phyloP scores from a whole-genome alignment of 805 yeast genomes.

The Yarrowia alimentaria region DNA sequence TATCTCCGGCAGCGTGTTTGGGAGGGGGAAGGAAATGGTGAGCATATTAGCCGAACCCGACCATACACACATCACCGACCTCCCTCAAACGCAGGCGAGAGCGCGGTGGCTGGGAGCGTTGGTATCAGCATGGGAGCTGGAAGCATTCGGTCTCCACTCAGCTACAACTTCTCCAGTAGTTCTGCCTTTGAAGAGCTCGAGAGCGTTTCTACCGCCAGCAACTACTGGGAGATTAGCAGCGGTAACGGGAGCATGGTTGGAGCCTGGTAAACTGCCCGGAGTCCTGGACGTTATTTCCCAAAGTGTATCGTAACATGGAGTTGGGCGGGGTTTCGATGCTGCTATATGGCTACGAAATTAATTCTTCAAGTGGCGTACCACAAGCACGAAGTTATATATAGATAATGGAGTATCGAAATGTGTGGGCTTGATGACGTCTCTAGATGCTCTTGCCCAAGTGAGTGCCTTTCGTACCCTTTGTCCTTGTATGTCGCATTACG shows the following conservation, averaged over 20 bases:
- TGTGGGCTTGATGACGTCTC: too few relatives aligned
- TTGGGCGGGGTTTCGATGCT: conserved; percentile 10
- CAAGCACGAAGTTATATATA: too few relatives aligned
- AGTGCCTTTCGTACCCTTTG: too few relatives aligned
- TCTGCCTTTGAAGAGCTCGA: conserved; percentile 25
- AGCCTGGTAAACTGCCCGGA: neutral
- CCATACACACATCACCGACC: conserved; percentile 18
- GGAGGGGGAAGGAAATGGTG: conserved; percentile 13
- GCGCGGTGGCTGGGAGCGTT: neutral
- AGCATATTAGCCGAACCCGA: conserved; percentile 23
- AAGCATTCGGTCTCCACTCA: conserved; percentile 22
- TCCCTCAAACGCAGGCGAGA: neutral
- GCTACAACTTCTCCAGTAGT: conserved; percentile 23
- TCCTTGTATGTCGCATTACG: too few relatives aligned
- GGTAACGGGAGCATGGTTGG: conserved; percentile 26
- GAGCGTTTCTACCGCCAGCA: conserved; percentile 11
- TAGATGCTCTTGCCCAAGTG: too few relatives aligned
- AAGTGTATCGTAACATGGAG: too few relatives aligned
- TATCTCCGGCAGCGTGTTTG: conserved; percentile 23
- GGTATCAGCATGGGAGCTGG: conserved; percentile 10
- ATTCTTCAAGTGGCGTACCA: too few relatives aligned
- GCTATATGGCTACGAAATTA: too few relatives aligned
- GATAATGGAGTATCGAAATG: too few relatives aligned
- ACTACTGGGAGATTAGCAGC: conserved; percentile 23
- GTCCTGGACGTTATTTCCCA: too few relatives aligned